Evolutionary conservation across 2,329 filamentous ascomycete genomes (phyloP).

Genomic region (Colletotrichum limetticola): DNA sequence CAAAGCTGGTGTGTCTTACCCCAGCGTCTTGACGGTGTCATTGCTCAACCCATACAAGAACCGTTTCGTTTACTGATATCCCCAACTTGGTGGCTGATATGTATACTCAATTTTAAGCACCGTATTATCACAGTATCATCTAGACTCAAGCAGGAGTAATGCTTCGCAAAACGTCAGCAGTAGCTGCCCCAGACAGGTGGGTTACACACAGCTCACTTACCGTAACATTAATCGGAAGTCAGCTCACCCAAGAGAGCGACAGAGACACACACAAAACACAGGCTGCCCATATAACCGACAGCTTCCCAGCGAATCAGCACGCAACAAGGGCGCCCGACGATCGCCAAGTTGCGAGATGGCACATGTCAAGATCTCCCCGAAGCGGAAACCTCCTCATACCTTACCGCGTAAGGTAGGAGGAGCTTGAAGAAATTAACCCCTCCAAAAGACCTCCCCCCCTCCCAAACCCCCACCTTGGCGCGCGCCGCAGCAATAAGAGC

Average conservation of each 20-base stretch:
- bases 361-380: not conserved
- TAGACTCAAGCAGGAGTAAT: not conserved
- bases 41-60: not conserved
- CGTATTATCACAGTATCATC: not conserved
- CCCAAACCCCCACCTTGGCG: not conserved
- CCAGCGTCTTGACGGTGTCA: not conserved
- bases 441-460: not conserved
- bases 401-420: not conserved
- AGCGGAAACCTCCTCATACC: not conserved
- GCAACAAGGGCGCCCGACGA: not conserved
- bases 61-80: not conserved
- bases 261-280: not conserved
- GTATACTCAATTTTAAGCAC: not conserved
- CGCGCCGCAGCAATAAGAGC: not conserved
- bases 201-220: not conserved
- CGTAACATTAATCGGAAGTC: slow-evolving; percentile 5
- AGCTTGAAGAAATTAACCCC: not conserved
- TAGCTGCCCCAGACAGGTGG: not conserved
- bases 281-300: not conserved
- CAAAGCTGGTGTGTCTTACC: not conserved
- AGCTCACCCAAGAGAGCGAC: not conserved
- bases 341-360: not conserved
- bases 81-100: not conserved
- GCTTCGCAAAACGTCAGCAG: not conserved
- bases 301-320: not conserved